A percentile compares a stretch with the other conserved stretches of the same genome.
Evolutionary conservation across 2,329 filamentous ascomycete genomes (phyloP).

Genomic region (Chrysoporthe cubensis): DNA sequence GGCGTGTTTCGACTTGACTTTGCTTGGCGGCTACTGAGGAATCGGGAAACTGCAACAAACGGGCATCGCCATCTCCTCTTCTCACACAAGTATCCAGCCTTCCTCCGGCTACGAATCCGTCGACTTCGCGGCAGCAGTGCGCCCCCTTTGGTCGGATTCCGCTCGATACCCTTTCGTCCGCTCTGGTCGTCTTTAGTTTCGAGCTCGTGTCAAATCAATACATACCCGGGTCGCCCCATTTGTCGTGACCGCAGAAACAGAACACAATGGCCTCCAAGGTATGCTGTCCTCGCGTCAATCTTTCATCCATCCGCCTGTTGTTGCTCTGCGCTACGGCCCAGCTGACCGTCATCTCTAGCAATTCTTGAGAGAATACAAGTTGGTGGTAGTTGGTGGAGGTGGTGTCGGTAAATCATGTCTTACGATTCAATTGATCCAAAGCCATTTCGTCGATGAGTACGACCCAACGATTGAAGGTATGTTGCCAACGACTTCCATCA

Average conservation of each 20-base stretch:
- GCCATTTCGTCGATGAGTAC: constrained; percentile 99
- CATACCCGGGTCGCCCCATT: constrained; percentile 20
- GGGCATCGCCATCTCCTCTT: constrained; percentile 21
- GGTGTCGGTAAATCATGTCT: constrained; percentile 99
- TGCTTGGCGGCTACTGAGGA: constrained; percentile 23
- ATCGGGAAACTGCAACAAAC: neutral
- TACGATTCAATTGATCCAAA: constrained; percentile 94
- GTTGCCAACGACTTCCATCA: constrained; percentile 34
- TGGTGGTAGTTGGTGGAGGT: constrained; percentile 96
- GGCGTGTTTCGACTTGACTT: constrained; percentile 22
- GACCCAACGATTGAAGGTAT: constrained; percentile 98
- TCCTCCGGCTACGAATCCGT: constrained; percentile 7
- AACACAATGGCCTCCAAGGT: constrained; percentile 47
- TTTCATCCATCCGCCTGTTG: neutral
- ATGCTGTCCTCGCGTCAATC: constrained; percentile 30
- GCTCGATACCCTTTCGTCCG: constrained; percentile 24
- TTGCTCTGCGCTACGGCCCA: constrained; percentile 29
- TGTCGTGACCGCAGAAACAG: constrained; percentile 23
- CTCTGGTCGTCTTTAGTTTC: constrained; percentile 29
- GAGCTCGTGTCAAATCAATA: constrained; percentile 21
- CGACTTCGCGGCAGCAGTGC: constrained; percentile 8
- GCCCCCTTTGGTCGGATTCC: constrained; percentile 6
- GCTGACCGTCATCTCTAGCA: constrained; percentile 40
- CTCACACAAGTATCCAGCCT: constrained; percentile 16
- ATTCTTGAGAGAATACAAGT: constrained; percentile 91